Evolutionary conservation across 208 protist genomes (phyloP), one percentile per base, ranked within the genome.

Genomic region (Novymonas esmeraldas): DNA sequence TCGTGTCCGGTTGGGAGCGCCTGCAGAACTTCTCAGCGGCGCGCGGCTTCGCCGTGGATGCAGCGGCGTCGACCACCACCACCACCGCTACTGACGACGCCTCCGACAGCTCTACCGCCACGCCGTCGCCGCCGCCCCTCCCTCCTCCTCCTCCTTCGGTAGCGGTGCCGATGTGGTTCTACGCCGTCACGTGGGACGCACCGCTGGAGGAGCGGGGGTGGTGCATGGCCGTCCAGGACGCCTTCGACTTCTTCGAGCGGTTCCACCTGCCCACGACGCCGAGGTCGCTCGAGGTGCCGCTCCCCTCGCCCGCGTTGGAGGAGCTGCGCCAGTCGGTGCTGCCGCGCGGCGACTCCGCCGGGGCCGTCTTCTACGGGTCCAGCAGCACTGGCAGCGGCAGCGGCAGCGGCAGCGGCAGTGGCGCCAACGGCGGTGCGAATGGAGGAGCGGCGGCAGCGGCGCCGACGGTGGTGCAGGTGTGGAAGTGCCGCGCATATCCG

Each of bases 351-450:
- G 76, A 87, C 64, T 81, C 82, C 31, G 85, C 74, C 9, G 90
- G 90, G 9, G 82, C 67, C 0, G 90, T 95, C 24, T 67, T 92
- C 39, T 95, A 95, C 73, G 90, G 90, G 31, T 67, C 62, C 0
- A 58, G 16, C 45, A 38, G 29, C 6, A 46, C 44, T 22, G 55
- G 39, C 11, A 38, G 41, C 31, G 31, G 20, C 14, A 56, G 55
- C 42, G 62, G 13, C 3, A 56, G 45, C 36, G 36, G 11, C 36
- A 24, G 22, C 6, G 6, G 42, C 58, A 52, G 28, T 42, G 59
- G 24, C 18, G 31, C 14, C 1, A 85, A 39, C 44, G 50, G 85
- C 90, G 34, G 79, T 90, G 51, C 77, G 80, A 38, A 31, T 95
- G 75, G 90, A 84, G 84, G 84, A 87, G 78, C 77, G 81, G n/a